Evolutionary conservation across 768 basidiomycete species (phyloP).

Genomic region (Lentinula aciculospora): DNA sequence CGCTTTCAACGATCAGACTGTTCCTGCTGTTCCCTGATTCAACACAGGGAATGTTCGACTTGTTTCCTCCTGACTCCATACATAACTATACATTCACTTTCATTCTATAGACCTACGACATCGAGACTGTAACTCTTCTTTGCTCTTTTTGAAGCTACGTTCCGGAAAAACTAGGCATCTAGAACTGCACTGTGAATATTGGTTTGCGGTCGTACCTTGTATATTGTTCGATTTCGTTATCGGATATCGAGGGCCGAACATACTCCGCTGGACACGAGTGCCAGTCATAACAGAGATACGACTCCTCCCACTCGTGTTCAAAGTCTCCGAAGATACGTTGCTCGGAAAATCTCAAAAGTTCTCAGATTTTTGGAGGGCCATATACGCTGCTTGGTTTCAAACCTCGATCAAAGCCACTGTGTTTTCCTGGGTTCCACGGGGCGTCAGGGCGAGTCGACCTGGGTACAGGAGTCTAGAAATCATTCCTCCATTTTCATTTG

Average conservation of each 20-base stretch:
- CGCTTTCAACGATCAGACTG: not conserved
- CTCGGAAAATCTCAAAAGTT: not conserved
- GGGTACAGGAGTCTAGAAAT: not conserved
- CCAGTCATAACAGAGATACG: too few relatives aligned
- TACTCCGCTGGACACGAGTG: not conserved
- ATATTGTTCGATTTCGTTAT: not conserved
- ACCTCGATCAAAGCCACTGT: not conserved
- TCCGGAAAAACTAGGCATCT: too few relatives aligned
- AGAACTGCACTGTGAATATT: too few relatives aligned
- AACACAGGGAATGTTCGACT: not conserved
- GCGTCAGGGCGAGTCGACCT: not conserved
- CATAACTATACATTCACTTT: too few relatives aligned
- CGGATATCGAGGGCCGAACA: too few relatives aligned
- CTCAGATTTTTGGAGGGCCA: not conserved
- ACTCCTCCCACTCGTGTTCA: not conserved
- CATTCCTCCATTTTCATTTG: too few relatives aligned
- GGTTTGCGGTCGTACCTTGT: not conserved
- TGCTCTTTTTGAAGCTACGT: too few relatives aligned
- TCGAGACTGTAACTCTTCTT: too few relatives aligned
- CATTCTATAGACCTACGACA: too few relatives aligned
- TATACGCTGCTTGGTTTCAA: not conserved
- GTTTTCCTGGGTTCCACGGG: not conserved
- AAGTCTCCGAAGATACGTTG: not conserved
- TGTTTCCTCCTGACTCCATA: not conserved
- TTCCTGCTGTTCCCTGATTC: not conserved